Evolutionary conservation across 1,284 basidiomycete genomes (phyloP).

Genomic region (Chiua sp.): DNA sequence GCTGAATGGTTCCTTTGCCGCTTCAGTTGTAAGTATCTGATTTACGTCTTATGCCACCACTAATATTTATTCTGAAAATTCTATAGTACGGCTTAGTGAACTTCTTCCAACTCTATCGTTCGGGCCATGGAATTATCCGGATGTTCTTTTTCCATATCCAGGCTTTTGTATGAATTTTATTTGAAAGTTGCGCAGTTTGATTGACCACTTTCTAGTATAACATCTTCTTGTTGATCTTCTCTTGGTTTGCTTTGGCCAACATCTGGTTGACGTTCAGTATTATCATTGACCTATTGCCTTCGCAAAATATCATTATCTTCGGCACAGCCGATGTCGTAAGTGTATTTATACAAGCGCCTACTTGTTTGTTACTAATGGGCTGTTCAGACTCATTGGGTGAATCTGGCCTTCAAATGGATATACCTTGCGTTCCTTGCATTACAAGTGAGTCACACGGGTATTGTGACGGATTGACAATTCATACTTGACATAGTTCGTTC

Average conservation of each 20-base stretch:
- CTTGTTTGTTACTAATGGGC: constrained; percentile 13
- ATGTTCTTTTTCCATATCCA: constrained; percentile 98
- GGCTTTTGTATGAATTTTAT: constrained; percentile 64
- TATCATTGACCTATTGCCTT: constrained; percentile 89
- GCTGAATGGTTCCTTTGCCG: constrained; percentile 98
- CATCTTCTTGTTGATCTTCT: constrained; percentile 81
- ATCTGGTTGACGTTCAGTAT: constrained; percentile 97
- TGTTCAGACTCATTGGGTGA: constrained; percentile 89
- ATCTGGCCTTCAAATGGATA: constrained; percentile 84
- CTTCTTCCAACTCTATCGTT: constrained; percentile 91
- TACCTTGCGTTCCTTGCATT: constrained; percentile 87
- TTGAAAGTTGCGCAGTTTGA: neutral
- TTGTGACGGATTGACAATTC: neutral
- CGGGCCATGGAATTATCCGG: constrained; percentile 82
- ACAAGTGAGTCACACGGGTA: constrained; percentile 40
- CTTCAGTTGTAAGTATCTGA: constrained; percentile 75
- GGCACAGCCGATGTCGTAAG: constrained; percentile 69
- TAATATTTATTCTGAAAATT: neutral
- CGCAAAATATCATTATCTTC: constrained; percentile 69
- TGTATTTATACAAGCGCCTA: constrained; percentile 10
- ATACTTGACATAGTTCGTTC: constrained; percentile 68
- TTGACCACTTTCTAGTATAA: constrained; percentile 60
- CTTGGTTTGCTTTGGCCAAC: constrained; percentile 94
- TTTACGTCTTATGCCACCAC: neutral
- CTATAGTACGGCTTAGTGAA: constrained; percentile 90